Percentiles rank a stretch among this genome's conserved stretches.
phyloP scores from a whole-genome alignment of 345 rosid species.

The Passiflora organensis region DNA sequence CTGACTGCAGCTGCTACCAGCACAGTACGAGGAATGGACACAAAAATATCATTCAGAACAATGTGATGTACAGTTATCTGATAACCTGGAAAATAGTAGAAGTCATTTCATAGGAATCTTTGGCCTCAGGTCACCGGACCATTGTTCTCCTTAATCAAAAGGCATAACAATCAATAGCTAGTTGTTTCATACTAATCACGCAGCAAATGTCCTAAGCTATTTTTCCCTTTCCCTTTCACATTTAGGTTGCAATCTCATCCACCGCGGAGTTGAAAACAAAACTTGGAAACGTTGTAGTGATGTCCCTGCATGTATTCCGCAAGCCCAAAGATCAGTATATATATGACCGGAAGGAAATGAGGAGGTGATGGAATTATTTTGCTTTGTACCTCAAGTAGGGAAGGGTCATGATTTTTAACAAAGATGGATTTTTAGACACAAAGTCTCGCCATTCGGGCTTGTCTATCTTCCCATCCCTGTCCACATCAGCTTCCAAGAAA shows the following conservation, averaged over 20 bases:
- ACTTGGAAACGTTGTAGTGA: slow-evolving; percentile 92
- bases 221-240: neutral
- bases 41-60: no score
- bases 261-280: slow-evolving; percentile 91
- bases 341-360: no score
- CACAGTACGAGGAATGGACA: no score
- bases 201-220: slow-evolving; percentile 11
- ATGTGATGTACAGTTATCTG: slow-evolving; percentile 1
- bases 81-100: neutral
- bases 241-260: slow-evolving; percentile 74
- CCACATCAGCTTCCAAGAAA: slow-evolving; percentile 78
- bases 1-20: no score
- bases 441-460: slow-evolving; percentile 75
- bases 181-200: no score
- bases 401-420: slow-evolving; percentile 89
- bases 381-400: slow-evolving; percentile 73
- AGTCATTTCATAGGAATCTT: neutral
- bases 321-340: neutral
- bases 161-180: no score
- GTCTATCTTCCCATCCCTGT: slow-evolving; percentile 87
- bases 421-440: slow-evolving; percentile 77
- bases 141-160: no score
- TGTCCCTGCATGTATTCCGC: slow-evolving; percentile 70
- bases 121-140: no score
- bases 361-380: no score